Base-by-base conservation (phyloP, 805 yeast genomes). In the Candida broadrunensis region DNA sequence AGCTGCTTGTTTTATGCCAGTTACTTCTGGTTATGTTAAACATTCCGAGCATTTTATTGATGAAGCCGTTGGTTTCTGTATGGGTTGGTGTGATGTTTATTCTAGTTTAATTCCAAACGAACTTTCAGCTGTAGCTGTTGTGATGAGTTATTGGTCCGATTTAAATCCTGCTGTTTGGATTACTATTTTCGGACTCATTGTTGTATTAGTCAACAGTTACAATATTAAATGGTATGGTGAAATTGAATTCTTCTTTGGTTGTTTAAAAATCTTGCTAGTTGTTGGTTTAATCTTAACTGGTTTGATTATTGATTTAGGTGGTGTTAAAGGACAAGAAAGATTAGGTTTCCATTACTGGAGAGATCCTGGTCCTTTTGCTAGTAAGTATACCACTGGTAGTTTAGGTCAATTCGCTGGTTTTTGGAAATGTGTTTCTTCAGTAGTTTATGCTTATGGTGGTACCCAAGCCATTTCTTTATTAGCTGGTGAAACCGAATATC, bases 111-210 rank as follows among this genome's bases (percentile, higher is more conserved):
- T 67, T 39, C 78, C 78, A 19, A 59, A 56, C 38, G 77, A 74
- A 44, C 54, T 75, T 29, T 55, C 73, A 17, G 77, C 78, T 2
- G 67, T 69, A n/a, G 71, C 75, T n/a, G 63, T 72, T 26, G 64
- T 73, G 5, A 60, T 73, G 48, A 61, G 65, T 15, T 74, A 65
- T 44, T 74, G 78, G 80, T 54, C 70, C 1, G 61, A 59, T 31
- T 50, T 72, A 16, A 70, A 63, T 32, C 69, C 73, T 8, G 78
- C 73, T 27, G 62, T 70, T 34, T 73, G 70, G 70, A 70, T 73
- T 20, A 56, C 75, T 3, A 58, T 70, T n/a, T 62, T 73, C 41
- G 63, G 65, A 6, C 52, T 67, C 2, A 48, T 65, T 12, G 61
- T 70, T 24, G 47, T 65, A 18, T 49, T 54, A 3, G 54, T 61